A percentile compares a stretch with the other conserved stretches of the same genome.
phyloP scores from a whole-genome alignment of 2,329 filamentous ascomycete species.

The Colletotrichum simmondsii region DNA sequence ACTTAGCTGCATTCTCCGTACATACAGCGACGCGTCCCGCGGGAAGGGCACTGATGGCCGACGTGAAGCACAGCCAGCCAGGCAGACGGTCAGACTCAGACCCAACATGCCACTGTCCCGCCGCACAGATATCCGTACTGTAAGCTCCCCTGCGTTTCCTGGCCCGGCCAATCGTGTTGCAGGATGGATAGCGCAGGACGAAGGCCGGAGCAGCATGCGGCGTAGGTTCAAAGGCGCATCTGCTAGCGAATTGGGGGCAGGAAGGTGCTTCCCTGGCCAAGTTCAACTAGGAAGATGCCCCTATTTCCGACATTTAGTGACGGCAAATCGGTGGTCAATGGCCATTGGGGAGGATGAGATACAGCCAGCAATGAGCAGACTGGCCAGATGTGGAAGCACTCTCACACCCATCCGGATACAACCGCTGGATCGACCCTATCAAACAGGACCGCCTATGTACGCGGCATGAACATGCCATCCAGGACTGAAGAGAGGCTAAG shows the following conservation, averaged over 20 bases:
- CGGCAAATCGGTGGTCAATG: not conserved
- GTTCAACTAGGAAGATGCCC: conserved; percentile 26
- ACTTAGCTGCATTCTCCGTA: not conserved
- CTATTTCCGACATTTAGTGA: conserved; percentile 21
- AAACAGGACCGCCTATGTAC: not conserved
- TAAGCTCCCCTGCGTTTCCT: conserved; percentile 15
- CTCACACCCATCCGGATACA: conserved; percentile 9
- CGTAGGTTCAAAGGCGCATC: conserved; percentile 4
- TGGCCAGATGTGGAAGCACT: conserved; percentile 14
- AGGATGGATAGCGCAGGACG: not conserved
- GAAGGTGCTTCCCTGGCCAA: conserved; percentile 4
- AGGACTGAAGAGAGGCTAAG: not conserved
- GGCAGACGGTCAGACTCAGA: not conserved
- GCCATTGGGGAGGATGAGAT: not conserved
- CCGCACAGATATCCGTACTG: conserved; percentile 26
- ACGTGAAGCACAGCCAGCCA: conserved; percentile 19
- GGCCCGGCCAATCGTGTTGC: not conserved
- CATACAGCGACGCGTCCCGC: not conserved
- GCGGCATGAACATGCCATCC: conserved; percentile 1
- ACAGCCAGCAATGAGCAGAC: not conserved
- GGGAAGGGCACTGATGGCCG: conserved; percentile 15
- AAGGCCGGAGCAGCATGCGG: conserved; percentile 21
- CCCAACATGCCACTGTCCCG: conserved; percentile 12
- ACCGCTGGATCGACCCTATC: conserved; percentile 16
- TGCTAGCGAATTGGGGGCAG: conserved; percentile 9